These are phyloP conservation scores for Filosporella fistucella DNA, from an alignment of 495 filamentous ascomycete genomes.

Conservation along the genomic window DNA sequence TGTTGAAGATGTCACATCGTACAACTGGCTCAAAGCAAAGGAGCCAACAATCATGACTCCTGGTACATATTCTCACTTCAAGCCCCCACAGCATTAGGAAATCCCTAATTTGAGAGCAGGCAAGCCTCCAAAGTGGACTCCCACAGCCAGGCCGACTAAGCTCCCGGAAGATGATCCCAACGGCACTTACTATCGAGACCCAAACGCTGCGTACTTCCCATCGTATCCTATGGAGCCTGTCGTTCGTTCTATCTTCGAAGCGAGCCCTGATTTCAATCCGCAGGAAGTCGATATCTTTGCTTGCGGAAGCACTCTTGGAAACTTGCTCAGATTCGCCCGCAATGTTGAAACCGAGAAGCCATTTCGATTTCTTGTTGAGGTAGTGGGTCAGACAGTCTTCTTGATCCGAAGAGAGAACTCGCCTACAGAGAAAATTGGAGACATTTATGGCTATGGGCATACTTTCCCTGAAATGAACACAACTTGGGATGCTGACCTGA, in stretches of 20 bases:
- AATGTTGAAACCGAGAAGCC: slow-evolving; percentile 17
- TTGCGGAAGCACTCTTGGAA: slow-evolving; percentile 57
- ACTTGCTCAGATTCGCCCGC: slow-evolving; percentile 26
- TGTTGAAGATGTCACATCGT: slow-evolving; percentile 44
- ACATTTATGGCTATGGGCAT: slow-evolving; percentile 57
- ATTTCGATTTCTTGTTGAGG: slow-evolving; percentile 20
- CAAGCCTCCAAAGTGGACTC: slow-evolving; percentile 54
- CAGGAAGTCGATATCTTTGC: slow-evolving; percentile 50
- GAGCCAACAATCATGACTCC: slow-evolving; percentile 37
- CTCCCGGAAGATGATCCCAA: slow-evolving; percentile 42
- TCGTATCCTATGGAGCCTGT: slow-evolving; percentile 53
- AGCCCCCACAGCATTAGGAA: neutral
- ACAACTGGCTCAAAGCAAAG: slow-evolving; percentile 44
- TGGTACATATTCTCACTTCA: slow-evolving; percentile 5
- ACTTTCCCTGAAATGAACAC: slow-evolving; percentile 63
- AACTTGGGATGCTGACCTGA: slow-evolving; percentile 44
- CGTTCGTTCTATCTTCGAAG: slow-evolving; percentile 37
- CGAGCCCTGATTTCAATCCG: slow-evolving; percentile 32
- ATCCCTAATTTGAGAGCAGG: slow-evolving; percentile 32
- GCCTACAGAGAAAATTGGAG: slow-evolving; percentile 44
- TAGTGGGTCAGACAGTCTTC: slow-evolving; percentile 50
- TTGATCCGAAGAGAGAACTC: slow-evolving; percentile 56
- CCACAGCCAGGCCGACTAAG: slow-evolving; percentile 27
- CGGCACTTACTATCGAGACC: slow-evolving; percentile 54
- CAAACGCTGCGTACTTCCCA: slow-evolving; percentile 55